Conservation (phyloP, 2,329 filamentous ascomycete species). For the Beauveria brongniartii region DNA sequence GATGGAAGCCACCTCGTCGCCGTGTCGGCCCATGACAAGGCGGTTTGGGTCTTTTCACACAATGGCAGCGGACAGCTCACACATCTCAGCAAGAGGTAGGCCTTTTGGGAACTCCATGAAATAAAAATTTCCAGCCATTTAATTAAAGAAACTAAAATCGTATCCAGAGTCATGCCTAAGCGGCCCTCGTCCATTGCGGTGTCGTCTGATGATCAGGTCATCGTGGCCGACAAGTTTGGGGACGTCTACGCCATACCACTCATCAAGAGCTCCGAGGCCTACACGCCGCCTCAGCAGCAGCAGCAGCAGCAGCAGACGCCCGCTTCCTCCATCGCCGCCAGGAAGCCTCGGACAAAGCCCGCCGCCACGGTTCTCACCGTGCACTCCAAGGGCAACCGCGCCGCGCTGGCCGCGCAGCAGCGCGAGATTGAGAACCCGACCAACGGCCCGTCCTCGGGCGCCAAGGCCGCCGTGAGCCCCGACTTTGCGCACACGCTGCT, state of each 20-base stretch:
- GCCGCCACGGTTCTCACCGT: constrained; percentile 53
- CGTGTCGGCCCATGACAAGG: constrained; percentile 87
- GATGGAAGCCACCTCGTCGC: constrained; percentile 63
- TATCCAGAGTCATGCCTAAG: constrained; percentile 71
- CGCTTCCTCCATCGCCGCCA: constrained; percentile 11
- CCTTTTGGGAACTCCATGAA: neutral
- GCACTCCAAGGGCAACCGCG: constrained; percentile 55
- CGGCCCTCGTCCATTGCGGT: constrained; percentile 71
- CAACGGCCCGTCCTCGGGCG: constrained; percentile 14
- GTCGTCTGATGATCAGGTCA: constrained; percentile 62
- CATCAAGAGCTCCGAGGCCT: constrained; percentile 27
- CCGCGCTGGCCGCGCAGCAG: constrained; percentile 51
- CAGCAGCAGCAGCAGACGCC: constrained; percentile 13
- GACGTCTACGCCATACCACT: constrained; percentile 89
- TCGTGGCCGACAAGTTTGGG: constrained; percentile 91
- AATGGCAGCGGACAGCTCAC: constrained; percentile 51
- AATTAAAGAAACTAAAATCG: too few species aligned
- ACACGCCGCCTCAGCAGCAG: constrained; percentile 12
- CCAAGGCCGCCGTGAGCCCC: constrained; percentile 26
- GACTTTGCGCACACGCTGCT: constrained; percentile 69
- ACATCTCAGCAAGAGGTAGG: constrained; percentile 64
- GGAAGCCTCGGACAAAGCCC: constrained; percentile 30
- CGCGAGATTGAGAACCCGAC: constrained; percentile 31
- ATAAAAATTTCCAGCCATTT: too few species aligned
- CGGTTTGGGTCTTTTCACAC: constrained; percentile 72